These are phyloP conservation scores for Xanthoconium separans DNA, from an alignment of 1,284 basidiomycete genomes.

Conservation along the genomic window DNA sequence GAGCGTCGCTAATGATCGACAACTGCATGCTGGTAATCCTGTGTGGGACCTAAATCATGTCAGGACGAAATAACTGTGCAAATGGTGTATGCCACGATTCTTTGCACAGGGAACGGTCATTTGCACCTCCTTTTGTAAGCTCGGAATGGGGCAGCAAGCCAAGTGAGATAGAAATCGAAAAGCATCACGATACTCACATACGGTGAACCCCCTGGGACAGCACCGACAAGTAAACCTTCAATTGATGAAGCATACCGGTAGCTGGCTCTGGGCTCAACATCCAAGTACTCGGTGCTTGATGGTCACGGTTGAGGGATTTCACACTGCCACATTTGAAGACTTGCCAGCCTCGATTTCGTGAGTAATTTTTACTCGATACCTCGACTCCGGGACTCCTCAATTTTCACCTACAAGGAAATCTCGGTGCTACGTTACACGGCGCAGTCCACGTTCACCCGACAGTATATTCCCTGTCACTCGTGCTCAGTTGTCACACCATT, in stretches of 20 bases:
- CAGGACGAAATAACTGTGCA: background rate
- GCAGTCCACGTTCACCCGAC: too few relatives aligned
- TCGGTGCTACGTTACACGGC: too few relatives aligned
- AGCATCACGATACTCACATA: background rate
- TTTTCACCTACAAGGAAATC: too few relatives aligned
- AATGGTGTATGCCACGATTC: background rate
- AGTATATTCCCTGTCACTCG: too few relatives aligned
- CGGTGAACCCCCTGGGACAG: background rate
- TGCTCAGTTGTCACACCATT: too few relatives aligned
- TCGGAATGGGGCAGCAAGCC: background rate
- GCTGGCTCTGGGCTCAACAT: background rate
- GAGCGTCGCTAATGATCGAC: too few relatives aligned
- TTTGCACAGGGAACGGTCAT: background rate
- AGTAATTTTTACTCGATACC: too few relatives aligned
- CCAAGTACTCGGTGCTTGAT: background rate
- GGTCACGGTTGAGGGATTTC: too few relatives aligned
- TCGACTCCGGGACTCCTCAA: too few relatives aligned
- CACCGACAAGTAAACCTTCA: background rate
- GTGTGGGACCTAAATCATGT: background rate
- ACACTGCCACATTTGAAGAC: constrained; percentile 1
- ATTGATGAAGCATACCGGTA: background rate
- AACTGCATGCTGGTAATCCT: too few relatives aligned
- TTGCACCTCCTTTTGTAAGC: background rate
- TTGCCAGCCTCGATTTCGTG: background rate
- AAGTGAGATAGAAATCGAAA: background rate